Base-by-base conservation (phyloP, 768 basidiomycete genomes). In the Leucogyrophana mollusca region DNA sequence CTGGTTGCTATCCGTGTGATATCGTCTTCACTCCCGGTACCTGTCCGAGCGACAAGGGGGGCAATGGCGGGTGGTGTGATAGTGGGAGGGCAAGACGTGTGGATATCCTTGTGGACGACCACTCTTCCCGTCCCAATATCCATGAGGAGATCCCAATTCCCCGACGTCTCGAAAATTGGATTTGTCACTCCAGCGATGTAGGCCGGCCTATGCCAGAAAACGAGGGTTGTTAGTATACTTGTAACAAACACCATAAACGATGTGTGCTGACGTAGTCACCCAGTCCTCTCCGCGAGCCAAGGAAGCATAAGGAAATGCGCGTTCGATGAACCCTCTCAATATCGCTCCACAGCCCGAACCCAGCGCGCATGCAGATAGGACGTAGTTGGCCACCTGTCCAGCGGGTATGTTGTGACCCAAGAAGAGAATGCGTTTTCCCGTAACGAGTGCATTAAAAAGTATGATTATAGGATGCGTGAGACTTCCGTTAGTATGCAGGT, bases 161-260 rank as follows among this genome's bases (percentile, higher is more conserved):
- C 82, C 0, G 87, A 79, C 1, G 86, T 74, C 58, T 95, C 92
- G 66, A 97, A 97, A 37, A 97, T 93, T 2, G 94, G 96, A 58
- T 99, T 99, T 1, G 91, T 94, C 3, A 98, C 95, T 1, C 96
- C 96, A 9, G 94, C 96, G 43, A 99, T 94, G 60, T 86, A 99
- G 10, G 91, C 95, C 4, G 89, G 85, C 32, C 92, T 93, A 53
- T 32, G 27, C 20, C 57, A 43, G 18, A 27, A 40, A 14, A 11
- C 16, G 38, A 21, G 7, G 43, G 18, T 36, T 32, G 41, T 4
- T 37, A 21, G 34, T 34, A 50, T 25, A 23, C 7, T 30, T 30
- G 27, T 39, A 32, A 36, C 22, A 30, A 13, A 36, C 3, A 18
- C 52, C 39, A 40, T 46, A 36, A 39, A 40, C n/a, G 24, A 40